phyloP scores from a whole-genome alignment of 2,329 filamentous ascomycete genomes.

The Fusarium poae region DNA sequence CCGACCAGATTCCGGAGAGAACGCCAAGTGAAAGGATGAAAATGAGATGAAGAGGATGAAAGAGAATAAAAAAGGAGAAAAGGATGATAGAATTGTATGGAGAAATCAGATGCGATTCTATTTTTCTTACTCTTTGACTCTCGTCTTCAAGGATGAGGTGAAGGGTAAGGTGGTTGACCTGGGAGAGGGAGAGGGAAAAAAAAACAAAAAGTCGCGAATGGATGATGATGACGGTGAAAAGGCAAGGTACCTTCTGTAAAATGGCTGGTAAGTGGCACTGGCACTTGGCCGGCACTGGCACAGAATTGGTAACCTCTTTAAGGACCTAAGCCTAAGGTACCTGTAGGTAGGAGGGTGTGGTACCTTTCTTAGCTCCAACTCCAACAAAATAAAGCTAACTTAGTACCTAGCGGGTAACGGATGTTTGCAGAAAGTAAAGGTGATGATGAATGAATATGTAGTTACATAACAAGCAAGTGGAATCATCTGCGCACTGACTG shows the following conservation, averaged over 20 bases:
- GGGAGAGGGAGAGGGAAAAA: constrained; percentile 7
- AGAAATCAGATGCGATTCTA: constrained; percentile 26
- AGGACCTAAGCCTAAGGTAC: neutral
- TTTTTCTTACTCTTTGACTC: constrained; percentile 4
- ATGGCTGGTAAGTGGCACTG: constrained; percentile 18
- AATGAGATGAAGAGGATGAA: constrained; percentile 18
- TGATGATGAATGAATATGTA: neutral
- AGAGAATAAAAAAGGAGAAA: constrained; percentile 4
- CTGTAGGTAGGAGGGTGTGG: neutral
- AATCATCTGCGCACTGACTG: constrained; percentile 30
- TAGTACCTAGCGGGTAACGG: constrained; percentile 4
- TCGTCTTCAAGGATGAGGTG: constrained; percentile 32
- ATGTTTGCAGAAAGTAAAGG: constrained; percentile 15
- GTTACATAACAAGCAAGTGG: neutral
- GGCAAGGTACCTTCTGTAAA: constrained; percentile 8
- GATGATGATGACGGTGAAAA: constrained; percentile 36
- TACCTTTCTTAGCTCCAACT: constrained; percentile 8
- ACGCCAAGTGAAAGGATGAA: constrained; percentile 35
- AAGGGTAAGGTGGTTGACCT: constrained; percentile 10
- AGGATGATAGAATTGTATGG: constrained; percentile 12
- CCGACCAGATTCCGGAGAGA: constrained; percentile 43
- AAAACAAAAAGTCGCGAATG: constrained; percentile 28
- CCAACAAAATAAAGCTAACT: neutral
- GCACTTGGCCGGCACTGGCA: constrained; percentile 16
- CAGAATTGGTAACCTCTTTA: neutral